phyloP scores from a whole-genome alignment of 441 rosid species.

The Arabidopsis hybrid region DNA sequence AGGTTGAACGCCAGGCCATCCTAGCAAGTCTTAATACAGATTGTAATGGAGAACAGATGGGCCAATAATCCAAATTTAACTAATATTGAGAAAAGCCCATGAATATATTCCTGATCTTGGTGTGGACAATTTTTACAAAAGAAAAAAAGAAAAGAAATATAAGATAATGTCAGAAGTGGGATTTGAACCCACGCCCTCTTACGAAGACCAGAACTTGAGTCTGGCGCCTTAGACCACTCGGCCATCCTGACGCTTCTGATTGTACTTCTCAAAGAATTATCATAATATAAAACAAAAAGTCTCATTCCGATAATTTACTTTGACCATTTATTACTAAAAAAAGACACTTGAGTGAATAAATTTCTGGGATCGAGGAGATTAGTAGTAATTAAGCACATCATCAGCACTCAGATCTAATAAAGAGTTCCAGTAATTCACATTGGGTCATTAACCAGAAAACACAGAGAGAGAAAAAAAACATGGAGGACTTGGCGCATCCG shows the following conservation, averaged over 20 bases:
- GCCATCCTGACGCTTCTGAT: constrained; percentile 78
- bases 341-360: not conserved
- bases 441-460: constrained; percentile 13
- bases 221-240: constrained; percentile 99
- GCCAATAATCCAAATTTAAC: not conserved
- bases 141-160: not conserved
- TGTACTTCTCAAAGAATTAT: no score
- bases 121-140: no score
- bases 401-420: not conserved
- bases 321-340: not conserved
- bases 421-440: not conserved
- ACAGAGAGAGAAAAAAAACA: constrained; percentile 16
- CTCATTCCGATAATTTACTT: not conserved
- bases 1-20: no score
- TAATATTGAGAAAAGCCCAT: not conserved
- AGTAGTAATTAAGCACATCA: not conserved
- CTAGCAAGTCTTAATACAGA: no score
- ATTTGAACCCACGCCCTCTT: constrained; percentile 93
- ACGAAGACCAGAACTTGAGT: constrained; percentile 94
- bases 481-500: constrained; percentile 65
- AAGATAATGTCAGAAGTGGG: constrained; percentile 86
- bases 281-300: not conserved
- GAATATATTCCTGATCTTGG: not conserved
- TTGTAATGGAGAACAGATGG: not conserved
- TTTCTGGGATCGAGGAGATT: not conserved